Base-by-base conservation (phyloP, 2,329 filamentous ascomycete species). In the Conoideocrella luteorostrata region DNA sequence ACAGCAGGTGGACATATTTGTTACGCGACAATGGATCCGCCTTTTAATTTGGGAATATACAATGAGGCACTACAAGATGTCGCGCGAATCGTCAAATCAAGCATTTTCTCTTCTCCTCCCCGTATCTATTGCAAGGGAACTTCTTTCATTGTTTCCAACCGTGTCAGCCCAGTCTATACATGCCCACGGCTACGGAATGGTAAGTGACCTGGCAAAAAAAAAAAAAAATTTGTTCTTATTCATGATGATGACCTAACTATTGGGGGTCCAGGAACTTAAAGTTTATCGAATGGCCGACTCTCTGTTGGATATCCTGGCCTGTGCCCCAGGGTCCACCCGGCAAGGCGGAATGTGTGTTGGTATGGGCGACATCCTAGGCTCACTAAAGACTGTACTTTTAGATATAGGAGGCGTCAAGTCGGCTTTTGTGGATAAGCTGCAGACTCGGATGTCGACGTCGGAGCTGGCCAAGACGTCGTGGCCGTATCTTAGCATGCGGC, bases 11-110 rank as follows among this genome's bases (percentile, higher is more conserved):
- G 55, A 58, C 13, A 20, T 58, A 5, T 56, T 55, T 30, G 55
- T 59, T 3, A 57, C 56, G 3, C 50, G 54, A 3, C 55, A 59
- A 37, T 59, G 56, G 56, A 53, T 59, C 18, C 49, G 52, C 4
- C 47, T 59, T 0, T 50, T 59, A 2, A 26, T 55, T 1, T 59
- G 56, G 56, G 54, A 59, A 40, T 58, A 58, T 13, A 59, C 55
- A 0, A 46, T 52, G 3, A 44, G 54, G 1, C 56, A 57, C 43
- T 58, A 56, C 43, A 44, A 46, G 12, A 53, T 59, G 53, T 57
- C 56, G 0, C 50, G 53, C 21, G 46, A 53, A 22, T 48, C 53
- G 10, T 50, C 55, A 1, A 45, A 53, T 12, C 47, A 56, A 17
- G 56, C 53, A 1, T 56, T 59, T 12, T 56, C 55, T 4, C 41